Base-by-base conservation (phyloP, 306 rosid species). In the Spatholobus suberectus region DNA sequence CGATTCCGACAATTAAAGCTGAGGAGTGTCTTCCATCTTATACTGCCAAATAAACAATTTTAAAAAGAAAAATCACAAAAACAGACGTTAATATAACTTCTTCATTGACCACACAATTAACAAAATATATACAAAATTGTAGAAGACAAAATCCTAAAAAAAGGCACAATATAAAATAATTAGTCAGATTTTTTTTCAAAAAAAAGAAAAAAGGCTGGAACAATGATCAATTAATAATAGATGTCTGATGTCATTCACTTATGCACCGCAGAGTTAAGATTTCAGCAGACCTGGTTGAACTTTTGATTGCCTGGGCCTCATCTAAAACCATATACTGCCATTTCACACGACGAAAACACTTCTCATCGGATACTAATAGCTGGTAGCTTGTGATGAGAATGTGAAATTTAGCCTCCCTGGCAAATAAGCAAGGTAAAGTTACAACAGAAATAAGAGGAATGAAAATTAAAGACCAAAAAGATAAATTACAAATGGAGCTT, bases 301-400 rank as follows among this genome's bases (percentile, higher is more conserved):
- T 94, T 87, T 96, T 96, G 71, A 96, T 96, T 76, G 99, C 99
- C 85, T 96, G 98, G 58, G 99, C 99, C 88, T 96, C 99, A 88
- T 96, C 99, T 85, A 96, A 89, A 77, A 96, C 98, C 99, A 96
- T 96, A 85, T 96, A 96, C 77, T 96, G 99, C 99, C 99, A 96
- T 88, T 94, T 96, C 82, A 96, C 98, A 21, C 98, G 97, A 44
- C 93, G 97, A 77, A 96, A 94, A 81, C 49, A 86, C 93, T 94
- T 94, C 84, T 87, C 97, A 86, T 96, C 99, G 34, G 90, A 26
- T 72, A 96, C 99, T 52, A 96, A 93, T 70, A 96, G 89, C 90
- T 96, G 97, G 82, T 96, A 96, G 92, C 94, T 96, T 86, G 99
- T 96, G 85, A 96, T 89, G 73, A 94, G 97, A 83, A 96, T 89